Evolutionary conservation across 2,329 filamentous ascomycete genomes (phyloP).

Genomic region (Tolypocladium ophioglossoides): DNA sequence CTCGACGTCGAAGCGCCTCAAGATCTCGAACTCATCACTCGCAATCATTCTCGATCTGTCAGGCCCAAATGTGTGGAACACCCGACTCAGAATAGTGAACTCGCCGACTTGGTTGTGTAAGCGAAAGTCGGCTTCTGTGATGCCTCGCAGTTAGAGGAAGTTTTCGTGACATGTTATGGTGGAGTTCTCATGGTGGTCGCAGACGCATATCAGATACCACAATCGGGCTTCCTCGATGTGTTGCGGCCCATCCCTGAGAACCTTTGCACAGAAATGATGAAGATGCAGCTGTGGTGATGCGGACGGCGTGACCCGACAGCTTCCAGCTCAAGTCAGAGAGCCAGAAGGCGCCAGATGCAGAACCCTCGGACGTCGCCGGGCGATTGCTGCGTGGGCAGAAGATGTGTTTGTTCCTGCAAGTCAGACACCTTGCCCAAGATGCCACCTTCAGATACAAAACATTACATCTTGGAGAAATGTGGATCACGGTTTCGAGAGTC

Average conservation of each 20-base stretch:
- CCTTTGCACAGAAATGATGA: slow-evolving; percentile 40
- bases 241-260: slow-evolving; percentile 30
- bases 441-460: slow-evolving; percentile 44
- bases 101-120: slow-evolving; percentile 49
- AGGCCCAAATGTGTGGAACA: slow-evolving; percentile 46
- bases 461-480: slow-evolving; percentile 41
- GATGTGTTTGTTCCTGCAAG: slow-evolving; percentile 29
- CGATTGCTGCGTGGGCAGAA: slow-evolving; percentile 41
- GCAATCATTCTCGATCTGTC: slow-evolving; percentile 31
- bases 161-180: slow-evolving; percentile 46
- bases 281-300: slow-evolving; percentile 48
- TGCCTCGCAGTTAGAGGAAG: slow-evolving; percentile 37
- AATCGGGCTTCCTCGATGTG: slow-evolving; percentile 45
- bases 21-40: slow-evolving; percentile 20
- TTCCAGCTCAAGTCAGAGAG: slow-evolving; percentile 46
- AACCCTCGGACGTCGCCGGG: slow-evolving; percentile 49
- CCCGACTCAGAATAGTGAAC: slow-evolving; percentile 49
- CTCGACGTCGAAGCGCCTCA: slow-evolving; percentile 17
- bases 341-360: slow-evolving; percentile 55
- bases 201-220: slow-evolving; percentile 55
- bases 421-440: slow-evolving; percentile 43
- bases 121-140: slow-evolving; percentile 43
- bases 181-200: slow-evolving; percentile 52
- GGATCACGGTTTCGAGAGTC: slow-evolving; percentile 16
- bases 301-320: slow-evolving; percentile 46